Evolutionary conservation across 1,139 yeast species (phyloP).

Genomic region (Eremothecium gossypii): DNA sequence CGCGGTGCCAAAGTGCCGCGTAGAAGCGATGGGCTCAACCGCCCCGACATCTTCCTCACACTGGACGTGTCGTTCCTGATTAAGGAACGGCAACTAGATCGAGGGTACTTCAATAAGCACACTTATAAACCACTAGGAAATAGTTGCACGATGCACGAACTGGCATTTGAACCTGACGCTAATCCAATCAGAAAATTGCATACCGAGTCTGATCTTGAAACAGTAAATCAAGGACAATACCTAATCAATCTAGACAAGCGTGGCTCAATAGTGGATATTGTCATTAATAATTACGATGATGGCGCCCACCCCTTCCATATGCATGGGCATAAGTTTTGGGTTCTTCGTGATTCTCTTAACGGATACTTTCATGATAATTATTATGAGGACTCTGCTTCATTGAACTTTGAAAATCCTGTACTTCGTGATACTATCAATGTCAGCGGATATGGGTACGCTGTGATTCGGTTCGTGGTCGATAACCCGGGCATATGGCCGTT

Average conservation of each 20-base stretch:
- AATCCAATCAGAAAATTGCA: constrained; percentile 25
- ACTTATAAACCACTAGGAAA: constrained; percentile 37
- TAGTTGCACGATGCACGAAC: constrained; percentile 34
- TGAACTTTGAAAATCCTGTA: constrained; percentile 44
- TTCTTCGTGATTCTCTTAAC: constrained; percentile 44
- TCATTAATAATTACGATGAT: constrained; percentile 63
- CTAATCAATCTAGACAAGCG: constrained; percentile 40
- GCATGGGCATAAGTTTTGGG: constrained; percentile 76
- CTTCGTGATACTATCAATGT: constrained; percentile 54
- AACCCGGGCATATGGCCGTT: constrained; percentile 76
- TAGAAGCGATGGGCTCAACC: constrained; percentile 16
- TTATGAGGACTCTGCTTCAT: constrained; percentile 36
- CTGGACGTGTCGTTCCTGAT: constrained; percentile 20
- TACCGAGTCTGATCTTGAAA: constrained; percentile 11
- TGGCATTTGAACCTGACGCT: constrained; percentile 22
- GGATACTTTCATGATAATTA: constrained; percentile 36
- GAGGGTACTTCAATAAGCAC: constrained; percentile 45
- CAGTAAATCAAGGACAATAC: constrained; percentile 43
- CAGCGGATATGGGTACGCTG: constrained; percentile 49
- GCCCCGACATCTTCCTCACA: constrained; percentile 19
- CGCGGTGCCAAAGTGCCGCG: constrained; percentile 18
- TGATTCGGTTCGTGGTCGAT: constrained; percentile 50
- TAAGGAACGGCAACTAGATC: constrained; percentile 39
- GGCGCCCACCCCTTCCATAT: constrained; percentile 84
- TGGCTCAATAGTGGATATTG: constrained; percentile 56